phyloP scores from a whole-genome alignment of 139 green algal species.

The Haematococcus sp. region DNA sequence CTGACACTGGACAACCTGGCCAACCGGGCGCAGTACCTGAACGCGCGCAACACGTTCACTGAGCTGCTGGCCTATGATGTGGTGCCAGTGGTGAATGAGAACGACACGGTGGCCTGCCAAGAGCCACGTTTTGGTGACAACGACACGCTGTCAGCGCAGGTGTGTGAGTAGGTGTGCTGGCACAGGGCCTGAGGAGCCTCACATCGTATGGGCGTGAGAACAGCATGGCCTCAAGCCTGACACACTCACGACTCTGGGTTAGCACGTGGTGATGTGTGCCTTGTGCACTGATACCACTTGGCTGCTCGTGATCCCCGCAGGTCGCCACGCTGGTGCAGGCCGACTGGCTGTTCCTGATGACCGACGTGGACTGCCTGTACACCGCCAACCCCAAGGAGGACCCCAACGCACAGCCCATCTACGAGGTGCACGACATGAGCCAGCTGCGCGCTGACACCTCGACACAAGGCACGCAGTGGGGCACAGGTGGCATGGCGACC shows the following conservation, averaged over 20 bases:
- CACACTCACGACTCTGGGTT: too few species aligned
- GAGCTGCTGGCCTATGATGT: slow-evolving; percentile 79
- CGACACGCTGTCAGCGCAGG: slow-evolving; percentile 89
- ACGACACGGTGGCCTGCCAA: slow-evolving; percentile 88
- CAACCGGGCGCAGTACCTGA: slow-evolving; percentile 81
- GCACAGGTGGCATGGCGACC: slow-evolving; percentile 92
- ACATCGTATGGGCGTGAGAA: too few species aligned
- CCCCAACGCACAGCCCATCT: slow-evolving; percentile 55
- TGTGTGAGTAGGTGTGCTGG: too few species aligned
- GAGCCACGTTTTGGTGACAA: slow-evolving; percentile 95
- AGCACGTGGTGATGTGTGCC: too few species aligned
- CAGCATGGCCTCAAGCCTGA: too few species aligned
- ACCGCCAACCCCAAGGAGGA: slow-evolving; percentile 66
- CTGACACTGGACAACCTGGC: slow-evolving; percentile 91
- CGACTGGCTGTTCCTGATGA: slow-evolving; percentile 92
- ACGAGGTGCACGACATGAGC: slow-evolving; percentile 71
- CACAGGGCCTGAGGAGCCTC: too few species aligned
- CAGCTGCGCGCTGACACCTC: slow-evolving; percentile 66
- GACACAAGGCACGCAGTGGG: slow-evolving; percentile 76
- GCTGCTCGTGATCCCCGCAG: slow-evolving; percentile 20
- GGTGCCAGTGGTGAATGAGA: slow-evolving; percentile 94
- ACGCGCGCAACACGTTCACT: slow-evolving; percentile 86
- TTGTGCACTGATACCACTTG: too few species aligned
- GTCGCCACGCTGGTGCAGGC: slow-evolving; percentile 86
- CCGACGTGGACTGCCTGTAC: slow-evolving; percentile 91